A percentile compares a stretch with the other conserved stretches of the same genome.
Conservation (phyloP, 1,284 basidiomycete genomes). For the Fomitopsis betulina region DNA sequence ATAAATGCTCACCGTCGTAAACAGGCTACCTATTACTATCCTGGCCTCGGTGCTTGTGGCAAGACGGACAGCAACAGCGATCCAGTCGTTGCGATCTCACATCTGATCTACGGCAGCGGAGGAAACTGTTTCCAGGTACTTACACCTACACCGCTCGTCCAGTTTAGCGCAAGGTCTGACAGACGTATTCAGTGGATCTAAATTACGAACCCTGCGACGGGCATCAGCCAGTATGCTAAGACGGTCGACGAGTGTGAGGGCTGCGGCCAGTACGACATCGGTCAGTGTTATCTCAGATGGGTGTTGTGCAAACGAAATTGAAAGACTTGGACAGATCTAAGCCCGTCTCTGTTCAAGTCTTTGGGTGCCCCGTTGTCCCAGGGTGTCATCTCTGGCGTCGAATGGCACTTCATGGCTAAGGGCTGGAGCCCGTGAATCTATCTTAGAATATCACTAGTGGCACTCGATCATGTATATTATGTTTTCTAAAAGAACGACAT, state of each 20-base stretch:
- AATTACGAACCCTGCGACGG: not conserved
- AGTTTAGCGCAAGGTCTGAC: no score
- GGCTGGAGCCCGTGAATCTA: not conserved
- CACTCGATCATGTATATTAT: no score
- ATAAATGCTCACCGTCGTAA: not conserved
- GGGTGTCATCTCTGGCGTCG: not conserved
- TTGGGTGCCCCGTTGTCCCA: not conserved
- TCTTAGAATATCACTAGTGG: no score
- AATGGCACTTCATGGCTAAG: not conserved
- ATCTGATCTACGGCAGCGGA: not conserved
- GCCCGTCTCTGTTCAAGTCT: not conserved
- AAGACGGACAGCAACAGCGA: not conserved
- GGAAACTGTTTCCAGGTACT: not conserved
- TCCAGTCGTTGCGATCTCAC: not conserved
- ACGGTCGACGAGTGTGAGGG: constrained; percentile 1
- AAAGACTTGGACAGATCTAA: not conserved
- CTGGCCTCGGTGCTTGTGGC: constrained; percentile 3
- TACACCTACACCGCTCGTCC: not conserved
- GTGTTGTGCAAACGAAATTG: no score
- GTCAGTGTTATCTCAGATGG: not conserved
- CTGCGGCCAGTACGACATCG: constrained; percentile 1
- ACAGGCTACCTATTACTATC: not conserved
- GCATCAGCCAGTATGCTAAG: not conserved
- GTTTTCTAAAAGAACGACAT: no score
- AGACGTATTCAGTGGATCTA: not conserved